phyloP scores from a whole-genome alignment of 805 yeast species.

The Teunomyces barrocoloradensis region DNA sequence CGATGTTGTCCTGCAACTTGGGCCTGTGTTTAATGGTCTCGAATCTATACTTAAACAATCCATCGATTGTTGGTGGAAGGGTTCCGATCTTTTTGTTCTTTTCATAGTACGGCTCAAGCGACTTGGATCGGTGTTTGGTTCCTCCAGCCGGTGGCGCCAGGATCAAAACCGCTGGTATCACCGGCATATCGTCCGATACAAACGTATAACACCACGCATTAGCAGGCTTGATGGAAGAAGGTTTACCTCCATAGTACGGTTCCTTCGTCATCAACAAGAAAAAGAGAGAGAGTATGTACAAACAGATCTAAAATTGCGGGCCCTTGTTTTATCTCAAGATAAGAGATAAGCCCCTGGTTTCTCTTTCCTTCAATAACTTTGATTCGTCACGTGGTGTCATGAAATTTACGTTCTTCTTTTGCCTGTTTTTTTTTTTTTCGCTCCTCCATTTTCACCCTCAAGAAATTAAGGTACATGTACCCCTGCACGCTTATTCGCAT shows the following conservation, averaged over 20 bases:
- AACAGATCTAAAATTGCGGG: background rate
- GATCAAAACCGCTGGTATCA: background rate
- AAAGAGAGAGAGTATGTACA: background rate
- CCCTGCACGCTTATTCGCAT: too few relatives aligned
- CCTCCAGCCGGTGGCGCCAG: slow-evolving; percentile 3
- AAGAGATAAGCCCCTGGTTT: background rate
- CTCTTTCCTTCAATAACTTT: too few relatives aligned
- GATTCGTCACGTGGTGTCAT: too few relatives aligned
- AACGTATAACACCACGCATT: slow-evolving; percentile 9
- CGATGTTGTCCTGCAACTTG: background rate
- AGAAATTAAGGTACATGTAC: too few relatives aligned
- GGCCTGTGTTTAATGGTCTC: background rate
- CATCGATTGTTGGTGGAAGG: slow-evolving; percentile 5
- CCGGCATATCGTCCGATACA: slow-evolving; percentile 7
- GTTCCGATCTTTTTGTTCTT: slow-evolving; percentile 4
- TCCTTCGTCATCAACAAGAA: slow-evolving; percentile 9
- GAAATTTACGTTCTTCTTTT: too few relatives aligned
- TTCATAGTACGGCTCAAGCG: slow-evolving; percentile 18
- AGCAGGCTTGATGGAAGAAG: slow-evolving; percentile 11
- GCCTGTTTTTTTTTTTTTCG: background rate
- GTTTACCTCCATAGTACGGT: slow-evolving; percentile 11
- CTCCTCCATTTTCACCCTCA: background rate
- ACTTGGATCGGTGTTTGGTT: slow-evolving; percentile 4
- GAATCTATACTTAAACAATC: slow-evolving; percentile 2
- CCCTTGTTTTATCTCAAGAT: background rate